Evolutionary conservation across 106 monocot species (phyloP), one percentile per base, ranked within the genome.

Genomic region (Hemerocallis citrina): DNA sequence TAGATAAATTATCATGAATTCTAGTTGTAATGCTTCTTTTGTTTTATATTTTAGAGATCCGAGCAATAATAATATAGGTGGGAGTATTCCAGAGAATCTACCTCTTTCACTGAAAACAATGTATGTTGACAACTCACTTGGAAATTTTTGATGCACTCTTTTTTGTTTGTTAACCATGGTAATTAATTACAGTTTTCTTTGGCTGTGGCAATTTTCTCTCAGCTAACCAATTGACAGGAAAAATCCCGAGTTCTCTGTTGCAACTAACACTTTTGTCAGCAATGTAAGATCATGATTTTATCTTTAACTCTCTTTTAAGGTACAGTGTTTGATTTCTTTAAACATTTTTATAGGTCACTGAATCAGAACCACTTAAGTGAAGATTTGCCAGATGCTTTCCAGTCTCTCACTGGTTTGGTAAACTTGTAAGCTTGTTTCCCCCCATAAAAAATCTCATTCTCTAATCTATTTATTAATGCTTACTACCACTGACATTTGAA

Each of bases 31-130:
- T 65, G 32, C 59, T 13, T 73, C n/a, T 22, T 68, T 32, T 57
- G n/a, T 54, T 59, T 24, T 61, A 32, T 64, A 34, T 71, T 62
- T 31, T 73, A 99, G 98, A 73, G 85, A 92, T 66, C 68, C 92
- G 30, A 99, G 98, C 79, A 99, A 92, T 66, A 92, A 99, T 58
- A 88, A 80, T 60, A 99, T 99, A 58, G 98, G 98, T 47, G 98
- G 92, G 55, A 79, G 52, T 39, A 88, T 99, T 68, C 98, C 98
- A 37, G 82, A 88, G 52, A 82, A 64, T 76, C 70, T 99, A 25
- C 98, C 98, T 63, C 15, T 67, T 55, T 92, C 92, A 33, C 40
- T 99, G 73, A 76, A 62, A 51, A 54, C 57, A 63, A 71, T 99
- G 98, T 99, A 99, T 63, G 87, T 32, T 16, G 39, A n/a, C 37